Percentiles rank a stretch among this genome's conserved stretches.
Conservation (phyloP, 768 basidiomycete species). For the Amyloporia xantha region DNA sequence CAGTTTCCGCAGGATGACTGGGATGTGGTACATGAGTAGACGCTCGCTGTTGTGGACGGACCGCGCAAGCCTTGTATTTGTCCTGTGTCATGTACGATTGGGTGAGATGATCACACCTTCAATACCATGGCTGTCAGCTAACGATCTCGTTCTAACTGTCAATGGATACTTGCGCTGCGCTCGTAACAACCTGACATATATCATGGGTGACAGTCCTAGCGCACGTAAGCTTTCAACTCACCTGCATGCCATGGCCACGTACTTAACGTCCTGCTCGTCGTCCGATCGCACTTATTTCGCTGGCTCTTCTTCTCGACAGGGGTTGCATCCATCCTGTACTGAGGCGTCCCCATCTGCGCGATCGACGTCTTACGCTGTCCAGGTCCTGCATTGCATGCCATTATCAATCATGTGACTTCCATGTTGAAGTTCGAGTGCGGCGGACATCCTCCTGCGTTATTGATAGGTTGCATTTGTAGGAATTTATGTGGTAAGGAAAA, state of each 20-base stretch:
- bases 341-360: slow-evolving; percentile 99
- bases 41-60: slow-evolving; percentile 80
- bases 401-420: too few species aligned
- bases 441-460: too few species aligned
- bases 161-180: not conserved
- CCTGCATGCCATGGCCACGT: slow-evolving; percentile 99
- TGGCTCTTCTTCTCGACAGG: slow-evolving; percentile 94
- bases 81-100: slow-evolving; percentile 88
- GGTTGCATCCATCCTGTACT: slow-evolving; percentile 95
- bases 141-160: not conserved
- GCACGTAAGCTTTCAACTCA: slow-evolving; percentile 34
- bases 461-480: too few species aligned
- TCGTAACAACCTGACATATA: not conserved
- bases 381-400: too few species aligned
- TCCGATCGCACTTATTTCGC: slow-evolving; percentile 95
- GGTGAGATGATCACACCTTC: slow-evolving; percentile 84
- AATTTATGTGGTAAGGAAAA: too few species aligned
- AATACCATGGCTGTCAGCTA: not conserved
- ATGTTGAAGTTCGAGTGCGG: too few species aligned
- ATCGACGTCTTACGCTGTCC: too few species aligned
- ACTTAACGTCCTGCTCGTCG: slow-evolving; percentile 86
- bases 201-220: not conserved
- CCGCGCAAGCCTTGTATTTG: slow-evolving; percentile 93
- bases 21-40: slow-evolving; percentile 88
- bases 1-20: slow-evolving; percentile 81